phyloP scores from a whole-genome alignment of 192 early-diverging fungal species.

The Chytriomyces sp. region DNA sequence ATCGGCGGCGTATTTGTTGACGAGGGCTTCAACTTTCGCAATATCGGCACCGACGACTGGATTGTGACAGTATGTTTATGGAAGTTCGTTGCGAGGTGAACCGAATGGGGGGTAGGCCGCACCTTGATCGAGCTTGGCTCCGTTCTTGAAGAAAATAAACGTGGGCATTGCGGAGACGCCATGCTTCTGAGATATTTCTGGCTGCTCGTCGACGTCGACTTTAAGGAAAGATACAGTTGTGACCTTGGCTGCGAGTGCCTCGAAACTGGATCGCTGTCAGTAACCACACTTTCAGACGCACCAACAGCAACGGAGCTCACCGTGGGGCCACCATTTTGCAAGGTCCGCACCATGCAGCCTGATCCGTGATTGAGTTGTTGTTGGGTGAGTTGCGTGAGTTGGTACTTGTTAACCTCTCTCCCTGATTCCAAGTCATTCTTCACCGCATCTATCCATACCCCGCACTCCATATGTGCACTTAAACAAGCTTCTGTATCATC shows the following conservation, averaged over 20 bases:
- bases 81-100: background rate
- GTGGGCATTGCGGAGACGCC: slow-evolving; percentile 74
- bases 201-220: slow-evolving; percentile 78
- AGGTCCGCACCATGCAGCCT: slow-evolving; percentile 16
- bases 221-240: slow-evolving; percentile 70
- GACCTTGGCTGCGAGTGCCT: slow-evolving; percentile 54
- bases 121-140: slow-evolving; percentile 54
- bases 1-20: slow-evolving; percentile 9
- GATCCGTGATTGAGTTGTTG: background rate
- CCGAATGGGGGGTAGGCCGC: background rate
- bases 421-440: no score
- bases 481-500: no score
- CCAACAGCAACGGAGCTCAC: background rate
- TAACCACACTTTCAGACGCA: background rate
- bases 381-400: background rate
- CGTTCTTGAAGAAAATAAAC: slow-evolving; percentile 58
- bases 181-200: slow-evolving; percentile 35
- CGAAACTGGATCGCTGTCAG: slow-evolving; percentile 36
- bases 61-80: background rate
- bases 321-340: slow-evolving; percentile 14
- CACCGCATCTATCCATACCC: no score
- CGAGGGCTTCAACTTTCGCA: slow-evolving; percentile 40
- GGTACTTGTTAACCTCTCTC: no score
- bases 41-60: slow-evolving; percentile 20
- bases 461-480: no score